Percentiles rank a stretch among this genome's conserved stretches.
phyloP scores from a whole-genome alignment of 1,284 basidiomycete genomes.

The Pulveroboletus sp. region DNA sequence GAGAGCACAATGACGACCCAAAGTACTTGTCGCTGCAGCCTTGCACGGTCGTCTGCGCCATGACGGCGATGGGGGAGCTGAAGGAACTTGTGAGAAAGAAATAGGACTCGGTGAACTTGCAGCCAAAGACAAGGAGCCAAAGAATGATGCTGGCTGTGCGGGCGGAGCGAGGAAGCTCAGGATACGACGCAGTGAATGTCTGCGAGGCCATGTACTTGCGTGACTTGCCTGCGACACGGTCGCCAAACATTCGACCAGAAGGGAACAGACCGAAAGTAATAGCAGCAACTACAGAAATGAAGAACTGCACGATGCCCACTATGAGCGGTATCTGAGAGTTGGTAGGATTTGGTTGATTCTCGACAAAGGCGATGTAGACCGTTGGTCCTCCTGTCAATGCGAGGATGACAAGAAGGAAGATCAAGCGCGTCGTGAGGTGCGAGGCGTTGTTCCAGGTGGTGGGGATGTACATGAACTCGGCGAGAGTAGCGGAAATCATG shows the following conservation, averaged over 20 bases:
- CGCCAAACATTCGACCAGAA: conserved; percentile 93
- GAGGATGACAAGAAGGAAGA: conserved; percentile 85
- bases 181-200: conserved; percentile 96
- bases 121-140: conserved; percentile 88
- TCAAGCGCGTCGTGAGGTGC: conserved; percentile 84
- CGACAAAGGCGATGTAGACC: conserved; percentile 84
- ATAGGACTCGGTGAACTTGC: conserved; percentile 93
- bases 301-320: conserved; percentile 87
- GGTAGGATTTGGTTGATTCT: conserved; percentile 51
- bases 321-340: conserved; percentile 71
- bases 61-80: conserved; percentile 87
- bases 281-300: conserved; percentile 80
- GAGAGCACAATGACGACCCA: conserved; percentile 76
- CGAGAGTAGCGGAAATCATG: conserved; percentile 89
- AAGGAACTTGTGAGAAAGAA: conserved; percentile 95
- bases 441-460: conserved; percentile 97
- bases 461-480: conserved; percentile 95
- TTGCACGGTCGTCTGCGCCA: conserved; percentile 89
- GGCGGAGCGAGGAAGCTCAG: conserved; percentile 62
- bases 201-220: conserved; percentile 96
- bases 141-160: conserved; percentile 81
- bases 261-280: conserved; percentile 83
- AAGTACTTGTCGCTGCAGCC: conserved; percentile 83
- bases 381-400: conserved; percentile 88
- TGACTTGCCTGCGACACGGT: conserved; percentile 90